Evolutionary conservation across 1,284 basidiomycete genomes (phyloP).

Genomic region (Athelia psychrophila): DNA sequence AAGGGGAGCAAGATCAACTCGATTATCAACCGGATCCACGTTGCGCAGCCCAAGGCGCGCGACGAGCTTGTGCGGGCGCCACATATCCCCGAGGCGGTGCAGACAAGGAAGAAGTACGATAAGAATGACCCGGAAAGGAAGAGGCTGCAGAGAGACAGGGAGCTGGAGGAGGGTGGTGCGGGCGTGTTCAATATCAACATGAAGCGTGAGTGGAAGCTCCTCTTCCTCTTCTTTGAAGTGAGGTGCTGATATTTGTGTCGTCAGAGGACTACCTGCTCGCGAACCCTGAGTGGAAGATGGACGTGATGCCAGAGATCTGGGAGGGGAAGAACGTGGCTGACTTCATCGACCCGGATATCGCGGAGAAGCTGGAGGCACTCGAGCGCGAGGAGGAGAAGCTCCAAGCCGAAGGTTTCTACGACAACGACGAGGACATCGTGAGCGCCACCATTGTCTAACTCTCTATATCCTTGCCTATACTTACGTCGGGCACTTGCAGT

Average conservation of each 20-base stretch:
- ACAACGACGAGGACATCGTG: conserved; percentile 83
- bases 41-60: conserved; percentile 83
- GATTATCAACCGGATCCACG: conserved; percentile 91
- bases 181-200: conserved; percentile 90
- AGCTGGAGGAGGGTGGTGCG: conserved; percentile 81
- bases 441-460: conserved; percentile 15
- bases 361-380: conserved; percentile 93
- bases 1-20: conserved; percentile 92
- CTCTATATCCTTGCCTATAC: conserved; percentile 6
- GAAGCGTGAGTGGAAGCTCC: conserved; percentile 64
- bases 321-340: conserved; percentile 99
- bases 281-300: conserved; percentile 95
- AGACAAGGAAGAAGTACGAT: conserved; percentile 81
- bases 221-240: conserved; percentile 2
- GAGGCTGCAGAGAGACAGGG: conserved; percentile 74
- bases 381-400: conserved; percentile 96
- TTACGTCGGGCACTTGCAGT: conserved; percentile 48
- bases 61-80: conserved; percentile 84
- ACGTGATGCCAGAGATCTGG: conserved; percentile 94
- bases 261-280: conserved; percentile 89
- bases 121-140: conserved; percentile 77
- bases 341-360: conserved; percentile 99
- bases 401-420: conserved; percentile 94
- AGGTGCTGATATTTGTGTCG: conserved; percentile 10
- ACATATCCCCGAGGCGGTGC: conserved; percentile 83